These are phyloP conservation scores for Dispira simplex DNA, from an alignment of 192 early-diverging fungal genomes.

Conservation along the genomic window DNA sequence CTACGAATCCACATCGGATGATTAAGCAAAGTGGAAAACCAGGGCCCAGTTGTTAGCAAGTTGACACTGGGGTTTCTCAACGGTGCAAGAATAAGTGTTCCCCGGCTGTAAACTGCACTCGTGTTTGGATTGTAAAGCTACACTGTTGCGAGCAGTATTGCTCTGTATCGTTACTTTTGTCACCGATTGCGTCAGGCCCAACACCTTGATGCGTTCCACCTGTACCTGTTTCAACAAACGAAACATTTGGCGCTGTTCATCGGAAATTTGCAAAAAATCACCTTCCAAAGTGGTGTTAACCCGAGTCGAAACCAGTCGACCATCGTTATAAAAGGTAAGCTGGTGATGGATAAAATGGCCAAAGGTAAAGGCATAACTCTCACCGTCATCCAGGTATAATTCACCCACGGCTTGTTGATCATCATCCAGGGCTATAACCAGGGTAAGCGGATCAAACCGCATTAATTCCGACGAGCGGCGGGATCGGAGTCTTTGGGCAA, in stretches of 20 bases:
- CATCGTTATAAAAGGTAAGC: neutral
- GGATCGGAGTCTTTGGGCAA: conserved; percentile 70
- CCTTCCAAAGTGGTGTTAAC: neutral
- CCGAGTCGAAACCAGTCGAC: neutral
- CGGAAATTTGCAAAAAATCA: neutral
- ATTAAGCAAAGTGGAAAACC: neutral
- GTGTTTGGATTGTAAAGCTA: neutral
- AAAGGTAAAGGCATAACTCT: conserved; percentile 44
- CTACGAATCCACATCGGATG: too few relatives aligned
- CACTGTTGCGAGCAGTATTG: neutral
- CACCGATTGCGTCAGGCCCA: conserved; percentile 15
- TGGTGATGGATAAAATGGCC: neutral
- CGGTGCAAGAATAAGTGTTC: neutral
- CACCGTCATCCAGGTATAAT: conserved; percentile 90
- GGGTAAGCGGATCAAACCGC: conserved; percentile 78
- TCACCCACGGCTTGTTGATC: conserved; percentile 50
- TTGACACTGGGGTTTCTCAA: neutral
- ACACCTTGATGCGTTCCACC: conserved; percentile 26
- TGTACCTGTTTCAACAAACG: conserved; percentile 18
- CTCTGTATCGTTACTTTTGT: neutral
- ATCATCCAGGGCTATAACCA: conserved; percentile 63
- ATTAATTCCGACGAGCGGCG: conserved; percentile 69
- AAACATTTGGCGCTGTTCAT: conserved; percentile 14
- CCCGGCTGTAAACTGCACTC: neutral
- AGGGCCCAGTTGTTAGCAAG: neutral